Percentiles rank a stretch among this genome's conserved stretches.
phyloP scores from a whole-genome alignment of 2,329 filamentous ascomycete genomes.

The Coleophoma eucalyptorum region DNA sequence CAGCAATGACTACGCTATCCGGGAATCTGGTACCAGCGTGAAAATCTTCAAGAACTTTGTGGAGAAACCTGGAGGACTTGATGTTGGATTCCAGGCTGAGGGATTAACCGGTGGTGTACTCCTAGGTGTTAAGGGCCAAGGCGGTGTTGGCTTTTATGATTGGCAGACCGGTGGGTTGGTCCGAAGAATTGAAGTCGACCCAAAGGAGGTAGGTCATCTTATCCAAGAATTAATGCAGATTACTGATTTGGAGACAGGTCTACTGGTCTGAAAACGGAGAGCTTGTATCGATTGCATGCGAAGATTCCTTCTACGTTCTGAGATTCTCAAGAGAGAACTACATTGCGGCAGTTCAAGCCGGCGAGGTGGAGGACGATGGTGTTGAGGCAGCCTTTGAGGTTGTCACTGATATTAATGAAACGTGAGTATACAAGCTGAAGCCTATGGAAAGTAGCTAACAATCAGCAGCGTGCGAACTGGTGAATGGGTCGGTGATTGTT shows the following conservation, averaged over 20 bases:
- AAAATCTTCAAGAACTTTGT: constrained; percentile 98
- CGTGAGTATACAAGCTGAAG: constrained; percentile 39
- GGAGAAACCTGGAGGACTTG: constrained; percentile 81
- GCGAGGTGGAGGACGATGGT: constrained; percentile 77
- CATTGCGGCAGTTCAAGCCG: constrained; percentile 75
- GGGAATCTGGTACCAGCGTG: constrained; percentile 89
- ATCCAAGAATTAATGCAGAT: background rate
- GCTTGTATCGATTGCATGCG: constrained; percentile 86
- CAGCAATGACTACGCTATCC: constrained; percentile 96
- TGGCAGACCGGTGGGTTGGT: constrained; percentile 90
- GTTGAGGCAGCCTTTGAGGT: constrained; percentile 96
- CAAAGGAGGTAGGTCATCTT: constrained; percentile 34
- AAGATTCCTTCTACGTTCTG: constrained; percentile 92
- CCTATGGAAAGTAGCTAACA: constrained; percentile 14
- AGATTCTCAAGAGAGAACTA: constrained; percentile 90
- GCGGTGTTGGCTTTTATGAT: constrained; percentile 93
- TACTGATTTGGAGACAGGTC: constrained; percentile 45
- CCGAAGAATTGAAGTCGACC: constrained; percentile 81
- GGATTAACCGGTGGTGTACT: constrained; percentile 85
- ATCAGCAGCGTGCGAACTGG: constrained; percentile 74
- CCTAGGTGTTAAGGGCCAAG: constrained; percentile 91
- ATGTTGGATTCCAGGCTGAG: constrained; percentile 94
- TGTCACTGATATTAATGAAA: constrained; percentile 92
- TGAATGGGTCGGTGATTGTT: constrained; percentile 97
- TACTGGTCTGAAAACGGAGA: constrained; percentile 99